These are phyloP conservation scores for Acaromyces ingoldii DNA, from an alignment of 1,284 basidiomycete genomes.

Conservation along the genomic window DNA sequence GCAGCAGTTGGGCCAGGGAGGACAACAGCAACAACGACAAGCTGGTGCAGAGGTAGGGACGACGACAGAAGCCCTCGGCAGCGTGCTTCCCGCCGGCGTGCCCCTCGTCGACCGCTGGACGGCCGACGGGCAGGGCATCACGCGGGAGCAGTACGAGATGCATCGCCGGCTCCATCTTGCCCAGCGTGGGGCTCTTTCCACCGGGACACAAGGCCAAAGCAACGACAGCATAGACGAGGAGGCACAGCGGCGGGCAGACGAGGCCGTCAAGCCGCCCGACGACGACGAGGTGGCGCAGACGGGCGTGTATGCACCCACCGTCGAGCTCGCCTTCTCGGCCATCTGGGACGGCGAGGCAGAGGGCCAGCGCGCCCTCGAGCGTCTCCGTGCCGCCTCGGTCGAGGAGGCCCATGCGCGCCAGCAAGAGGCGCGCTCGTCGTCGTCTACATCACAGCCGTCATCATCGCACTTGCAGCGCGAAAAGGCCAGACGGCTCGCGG, in stretches of 20 bases:
- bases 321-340: not conserved
- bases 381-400: no score
- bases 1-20: not conserved
- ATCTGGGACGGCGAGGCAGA: constrained; percentile 4
- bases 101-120: not conserved
- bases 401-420: not conserved
- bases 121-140: not conserved
- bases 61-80: not conserved
- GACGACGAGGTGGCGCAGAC: not conserved
- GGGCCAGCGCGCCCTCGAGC: constrained; percentile 1
- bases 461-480: no score
- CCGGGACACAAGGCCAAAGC: no score
- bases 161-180: constrained; percentile 1
- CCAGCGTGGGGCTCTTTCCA: no score
- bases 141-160: not conserved
- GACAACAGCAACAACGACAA: not conserved
- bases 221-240: constrained; percentile 3
- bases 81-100: not conserved
- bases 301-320: constrained; percentile 2
- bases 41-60: no score
- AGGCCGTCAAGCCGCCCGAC: not conserved
- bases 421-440: not conserved
- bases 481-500: not conserved
- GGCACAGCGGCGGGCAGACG: not conserved
- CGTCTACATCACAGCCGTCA: no score